A percentile compares a stretch with the other conserved stretches of the same genome.
phyloP scores from a whole-genome alignment of 2,329 filamentous ascomycete genomes.

The Amauroascus verrucosus region DNA sequence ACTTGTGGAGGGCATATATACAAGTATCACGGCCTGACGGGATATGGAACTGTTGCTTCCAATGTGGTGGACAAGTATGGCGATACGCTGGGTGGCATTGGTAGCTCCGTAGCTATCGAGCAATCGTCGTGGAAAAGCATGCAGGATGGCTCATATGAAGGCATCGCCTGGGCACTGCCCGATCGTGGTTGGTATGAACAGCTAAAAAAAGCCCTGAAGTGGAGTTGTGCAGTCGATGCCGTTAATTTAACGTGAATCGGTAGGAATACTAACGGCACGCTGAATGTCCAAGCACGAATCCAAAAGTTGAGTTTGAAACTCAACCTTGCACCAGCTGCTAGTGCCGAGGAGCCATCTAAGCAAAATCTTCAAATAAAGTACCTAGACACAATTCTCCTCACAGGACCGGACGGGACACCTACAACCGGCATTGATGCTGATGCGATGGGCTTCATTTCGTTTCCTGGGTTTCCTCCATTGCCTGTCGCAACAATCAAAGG shows the following conservation, averaged over 20 bases:
- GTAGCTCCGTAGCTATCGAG: constrained; percentile 56
- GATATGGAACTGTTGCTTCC: constrained; percentile 52
- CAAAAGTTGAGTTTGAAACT: constrained; percentile 57
- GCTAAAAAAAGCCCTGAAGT: background rate
- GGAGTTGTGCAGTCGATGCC: background rate
- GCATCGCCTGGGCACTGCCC: constrained; percentile 53
- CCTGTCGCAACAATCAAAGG: constrained; percentile 55
- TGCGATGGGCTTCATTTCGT: constrained; percentile 43
- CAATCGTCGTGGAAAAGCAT: constrained; percentile 48
- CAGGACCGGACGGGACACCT: constrained; percentile 51
- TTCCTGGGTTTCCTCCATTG: constrained; percentile 50
- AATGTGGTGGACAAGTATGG: constrained; percentile 56
- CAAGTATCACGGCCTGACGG: constrained; percentile 56
- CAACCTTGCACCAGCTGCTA: constrained; percentile 44
- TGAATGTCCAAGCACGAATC: constrained; percentile 57
- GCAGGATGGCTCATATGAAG: constrained; percentile 46
- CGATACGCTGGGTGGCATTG: constrained; percentile 58
- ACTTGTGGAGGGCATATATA: constrained; percentile 53
- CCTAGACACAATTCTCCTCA: constrained; percentile 54
- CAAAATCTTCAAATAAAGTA: constrained; percentile 56
- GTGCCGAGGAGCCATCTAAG: constrained; percentile 42
- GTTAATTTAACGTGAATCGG: background rate
- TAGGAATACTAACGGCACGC: constrained; percentile 59
- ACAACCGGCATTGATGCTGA: constrained; percentile 56
- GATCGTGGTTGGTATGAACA: constrained; percentile 53